These are phyloP conservation scores for Trichoderma pleuroti DNA, from an alignment of 2,329 filamentous ascomycete species.

Conservation along the genomic window DNA sequence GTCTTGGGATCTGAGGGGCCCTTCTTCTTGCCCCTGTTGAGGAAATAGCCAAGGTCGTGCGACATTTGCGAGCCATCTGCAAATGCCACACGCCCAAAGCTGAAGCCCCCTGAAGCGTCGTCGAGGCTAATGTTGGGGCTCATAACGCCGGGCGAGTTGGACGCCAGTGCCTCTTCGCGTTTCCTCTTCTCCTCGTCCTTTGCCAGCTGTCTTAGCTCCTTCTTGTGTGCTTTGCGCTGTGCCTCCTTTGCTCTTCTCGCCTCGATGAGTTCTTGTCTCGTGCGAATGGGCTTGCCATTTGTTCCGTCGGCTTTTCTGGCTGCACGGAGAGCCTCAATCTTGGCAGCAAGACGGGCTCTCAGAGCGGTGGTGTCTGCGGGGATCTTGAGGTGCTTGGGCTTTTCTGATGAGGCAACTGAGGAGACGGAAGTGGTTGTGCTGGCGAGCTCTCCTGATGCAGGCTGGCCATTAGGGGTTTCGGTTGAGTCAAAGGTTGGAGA, in stretches of 20 bases:
- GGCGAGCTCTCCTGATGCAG: conserved; percentile 43
- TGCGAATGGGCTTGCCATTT: conserved; percentile 73
- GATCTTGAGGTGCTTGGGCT: conserved; percentile 63
- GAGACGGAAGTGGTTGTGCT: conserved; percentile 66
- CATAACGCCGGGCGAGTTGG: conserved; percentile 59
- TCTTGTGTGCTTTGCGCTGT: conserved; percentile 82
- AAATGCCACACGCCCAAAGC: conserved; percentile 90
- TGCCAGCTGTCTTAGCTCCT: conserved; percentile 72
- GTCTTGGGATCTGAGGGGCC: conserved; percentile 82
- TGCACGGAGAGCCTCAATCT: conserved; percentile 79
- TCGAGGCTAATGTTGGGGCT: conserved; percentile 52
- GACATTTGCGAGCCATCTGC: conserved; percentile 79
- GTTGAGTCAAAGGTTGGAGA: conserved; percentile 57
- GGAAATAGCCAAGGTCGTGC: conserved; percentile 62
- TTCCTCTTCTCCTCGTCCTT: conserved; percentile 74
- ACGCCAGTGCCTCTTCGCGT: conserved; percentile 60
- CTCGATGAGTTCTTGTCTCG: conserved; percentile 88
- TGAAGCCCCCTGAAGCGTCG: conserved; percentile 64
- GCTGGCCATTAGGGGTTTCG: conserved; percentile 38
- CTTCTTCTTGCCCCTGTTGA: conserved; percentile 59
- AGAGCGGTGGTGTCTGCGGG: conserved; percentile 71
- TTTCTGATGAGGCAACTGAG: conserved; percentile 58
- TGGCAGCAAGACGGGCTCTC: conserved; percentile 73
- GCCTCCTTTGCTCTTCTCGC: conserved; percentile 82
- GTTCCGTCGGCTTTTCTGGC: conserved; percentile 82